Base-by-base conservation (phyloP, 768 basidiomycete species). In the Lentinula sp. region DNA sequence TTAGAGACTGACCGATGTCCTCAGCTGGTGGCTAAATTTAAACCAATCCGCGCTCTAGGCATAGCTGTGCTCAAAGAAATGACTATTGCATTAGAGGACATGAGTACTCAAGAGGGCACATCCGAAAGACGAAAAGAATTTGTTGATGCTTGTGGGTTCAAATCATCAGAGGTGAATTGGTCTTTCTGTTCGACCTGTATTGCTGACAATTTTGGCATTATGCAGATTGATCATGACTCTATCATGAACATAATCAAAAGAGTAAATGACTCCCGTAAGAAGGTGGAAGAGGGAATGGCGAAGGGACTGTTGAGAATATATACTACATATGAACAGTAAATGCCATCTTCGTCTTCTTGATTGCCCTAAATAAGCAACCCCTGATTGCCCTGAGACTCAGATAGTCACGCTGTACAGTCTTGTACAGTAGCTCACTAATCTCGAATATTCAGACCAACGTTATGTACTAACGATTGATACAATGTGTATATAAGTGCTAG, bases 21-120 rank as follows among this genome's bases (percentile, higher is more conserved):
- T 32, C 60, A 92, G 90, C 79, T 92, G 57, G 85, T 83, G 42
- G 75, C 85, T 48, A 84, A 76, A 67, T 82, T 90, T 69, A 93
- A 90, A 67, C 71, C 75, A 20, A 71, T 91, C 60, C 84, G 86
- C 13, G 68, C 77, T 10, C 78, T 79, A 65, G 89, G 83, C 18
- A 52, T 80, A 16, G 72, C 73, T 15, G 73, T 77, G 6, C 70
- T 93, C 49, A 81, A 79, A 61, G 82, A 85, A 20, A 85, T 93
- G 59, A 83, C 89, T 7, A 66, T 71, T 3, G 69, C 73, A 3
- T 70, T 93, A 20, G 64, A 78, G 57, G 81, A 81, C 65, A 67
- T 79, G 32, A 77, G 79, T 20, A 86, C 88, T 64, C 63, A 65
- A 2, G 83, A 84, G 57, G 81, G 76, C 10, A 82, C 82, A 4